Conservation (phyloP, 495 filamentous ascomycete species). For the Hypomontagnella monticulosa region DNA sequence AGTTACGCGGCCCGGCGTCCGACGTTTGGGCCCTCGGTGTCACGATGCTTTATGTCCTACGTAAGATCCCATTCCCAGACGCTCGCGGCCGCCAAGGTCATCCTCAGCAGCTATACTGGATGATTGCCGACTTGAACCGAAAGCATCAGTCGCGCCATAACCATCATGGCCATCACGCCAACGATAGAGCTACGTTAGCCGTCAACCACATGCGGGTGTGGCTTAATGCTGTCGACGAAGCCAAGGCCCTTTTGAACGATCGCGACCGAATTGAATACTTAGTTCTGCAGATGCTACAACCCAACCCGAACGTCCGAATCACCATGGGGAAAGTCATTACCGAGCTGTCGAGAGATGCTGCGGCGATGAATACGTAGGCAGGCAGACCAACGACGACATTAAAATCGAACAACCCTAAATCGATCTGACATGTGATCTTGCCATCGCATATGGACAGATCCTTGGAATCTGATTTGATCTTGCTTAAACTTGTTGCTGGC, state of each 20-base stretch:
- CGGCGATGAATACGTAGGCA: slow-evolving; percentile 22
- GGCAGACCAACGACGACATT: not conserved
- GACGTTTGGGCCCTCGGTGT: slow-evolving; percentile 63
- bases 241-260: slow-evolving; percentile 47
- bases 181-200: slow-evolving; percentile 43
- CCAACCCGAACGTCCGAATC: slow-evolving; percentile 54
- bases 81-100: slow-evolving; percentile 52
- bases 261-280: slow-evolving; percentile 54
- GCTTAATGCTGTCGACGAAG: slow-evolving; percentile 54
- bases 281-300: slow-evolving; percentile 56
- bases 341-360: slow-evolving; percentile 48
- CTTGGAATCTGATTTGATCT: slow-evolving; percentile 10
- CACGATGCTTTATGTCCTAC: slow-evolving; percentile 60
- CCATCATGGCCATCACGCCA: slow-evolving; percentile 27
- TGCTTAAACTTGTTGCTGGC: slow-evolving; percentile 1
- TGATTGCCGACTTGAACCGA: slow-evolving; percentile 54
- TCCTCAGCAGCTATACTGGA: slow-evolving; percentile 57
- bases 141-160: slow-evolving; percentile 19
- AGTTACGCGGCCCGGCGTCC: slow-evolving; percentile 55
- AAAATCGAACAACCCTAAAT: slow-evolving; percentile 11
- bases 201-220: slow-evolving; percentile 57
- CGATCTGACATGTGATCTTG: not conserved
- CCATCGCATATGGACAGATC: not conserved
- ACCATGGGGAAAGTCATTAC: slow-evolving; percentile 53
- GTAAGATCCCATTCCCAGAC: slow-evolving; percentile 58